Evolutionary conservation across 768 basidiomycete genomes (phyloP).

Genomic region (Podaxis sp.): DNA sequence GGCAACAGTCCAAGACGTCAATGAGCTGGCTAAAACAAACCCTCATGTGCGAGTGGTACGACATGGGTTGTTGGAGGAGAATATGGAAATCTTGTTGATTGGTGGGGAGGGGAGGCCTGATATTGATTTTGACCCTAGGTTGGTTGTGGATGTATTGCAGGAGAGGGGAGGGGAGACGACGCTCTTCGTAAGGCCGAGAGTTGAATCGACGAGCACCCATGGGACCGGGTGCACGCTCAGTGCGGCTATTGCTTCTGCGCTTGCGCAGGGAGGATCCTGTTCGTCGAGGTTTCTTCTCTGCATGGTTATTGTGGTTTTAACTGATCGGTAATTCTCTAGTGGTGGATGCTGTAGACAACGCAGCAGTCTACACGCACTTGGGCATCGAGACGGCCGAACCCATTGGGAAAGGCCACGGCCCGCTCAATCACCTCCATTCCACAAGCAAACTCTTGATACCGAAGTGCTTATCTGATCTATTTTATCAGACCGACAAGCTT

Average conservation of each 20-base stretch:
- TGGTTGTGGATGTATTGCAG: slow-evolving; percentile 69
- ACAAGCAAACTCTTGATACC: slow-evolving; percentile 49
- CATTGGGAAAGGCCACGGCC: slow-evolving; percentile 78
- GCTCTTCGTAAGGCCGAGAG: slow-evolving; percentile 58
- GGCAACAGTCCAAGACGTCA: slow-evolving; percentile 45
- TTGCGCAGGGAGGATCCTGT: slow-evolving; percentile 56
- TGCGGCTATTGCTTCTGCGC: slow-evolving; percentile 70
- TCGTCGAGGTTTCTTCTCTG: neutral
- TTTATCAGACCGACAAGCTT: neutral
- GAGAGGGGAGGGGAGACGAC: slow-evolving; percentile 37
- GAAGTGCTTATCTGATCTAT: slow-evolving; percentile 30
- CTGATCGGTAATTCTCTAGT: slow-evolving; percentile 21
- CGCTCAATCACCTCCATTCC: slow-evolving; percentile 83
- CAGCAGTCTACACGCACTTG: slow-evolving; percentile 68
- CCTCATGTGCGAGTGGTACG: slow-evolving; percentile 38
- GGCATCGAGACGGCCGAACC: slow-evolving; percentile 69
- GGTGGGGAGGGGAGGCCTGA: slow-evolving; percentile 16
- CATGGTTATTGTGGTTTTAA: neutral
- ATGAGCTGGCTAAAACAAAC: slow-evolving; percentile 25
- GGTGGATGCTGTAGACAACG: slow-evolving; percentile 55
- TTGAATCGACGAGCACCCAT: slow-evolving; percentile 76
- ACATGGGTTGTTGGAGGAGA: slow-evolving; percentile 49
- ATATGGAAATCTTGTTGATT: slow-evolving; percentile 61
- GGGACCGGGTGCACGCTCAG: slow-evolving; percentile 94
- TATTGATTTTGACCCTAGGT: slow-evolving; percentile 19